Evolutionary conservation across 2,329 filamentous ascomycete genomes (phyloP).

Genomic region (Orbilia blumenaviensis): DNA sequence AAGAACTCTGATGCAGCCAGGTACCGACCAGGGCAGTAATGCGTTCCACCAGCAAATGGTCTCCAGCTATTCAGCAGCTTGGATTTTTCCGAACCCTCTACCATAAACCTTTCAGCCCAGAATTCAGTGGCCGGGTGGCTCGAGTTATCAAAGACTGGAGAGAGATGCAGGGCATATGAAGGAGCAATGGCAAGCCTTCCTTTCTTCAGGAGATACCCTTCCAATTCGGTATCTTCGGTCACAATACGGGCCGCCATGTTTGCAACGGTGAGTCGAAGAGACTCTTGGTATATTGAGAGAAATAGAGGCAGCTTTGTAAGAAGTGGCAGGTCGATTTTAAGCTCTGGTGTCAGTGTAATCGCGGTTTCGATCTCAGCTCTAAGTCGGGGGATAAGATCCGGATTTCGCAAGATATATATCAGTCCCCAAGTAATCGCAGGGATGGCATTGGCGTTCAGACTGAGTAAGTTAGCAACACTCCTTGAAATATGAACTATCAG

Average conservation of each 20-base stretch:
- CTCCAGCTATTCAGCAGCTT: constrained; percentile 47
- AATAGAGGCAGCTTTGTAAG: constrained; percentile 28
- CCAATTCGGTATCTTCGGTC: constrained; percentile 24
- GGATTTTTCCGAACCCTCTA: constrained; percentile 18
- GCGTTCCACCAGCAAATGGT: constrained; percentile 35
- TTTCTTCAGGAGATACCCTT: constrained; percentile 38
- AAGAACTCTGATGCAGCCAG: constrained; percentile 21
- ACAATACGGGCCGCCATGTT: constrained; percentile 35
- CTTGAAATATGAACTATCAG: not conserved
- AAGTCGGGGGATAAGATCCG: constrained; percentile 17
- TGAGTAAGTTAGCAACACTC: not conserved
- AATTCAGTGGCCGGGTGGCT: constrained; percentile 31
- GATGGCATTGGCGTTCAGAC: constrained; percentile 27
- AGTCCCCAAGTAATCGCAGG: constrained; percentile 20
- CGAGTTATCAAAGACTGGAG: constrained; percentile 25
- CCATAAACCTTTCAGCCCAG: constrained; percentile 43
- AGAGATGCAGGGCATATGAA: constrained; percentile 25
- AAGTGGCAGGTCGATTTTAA: constrained; percentile 9
- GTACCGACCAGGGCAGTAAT: constrained; percentile 38
- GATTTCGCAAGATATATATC: constrained; percentile 36
- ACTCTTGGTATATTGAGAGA: constrained; percentile 31
- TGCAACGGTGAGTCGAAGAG: constrained; percentile 27
- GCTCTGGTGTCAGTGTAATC: constrained; percentile 5
- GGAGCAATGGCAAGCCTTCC: constrained; percentile 35
- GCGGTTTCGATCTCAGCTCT: constrained; percentile 23